Evolutionary conservation across 75 land plant species (phyloP), one percentile per base, ranked within the genome.

Genomic region (Larix kaempferi): DNA sequence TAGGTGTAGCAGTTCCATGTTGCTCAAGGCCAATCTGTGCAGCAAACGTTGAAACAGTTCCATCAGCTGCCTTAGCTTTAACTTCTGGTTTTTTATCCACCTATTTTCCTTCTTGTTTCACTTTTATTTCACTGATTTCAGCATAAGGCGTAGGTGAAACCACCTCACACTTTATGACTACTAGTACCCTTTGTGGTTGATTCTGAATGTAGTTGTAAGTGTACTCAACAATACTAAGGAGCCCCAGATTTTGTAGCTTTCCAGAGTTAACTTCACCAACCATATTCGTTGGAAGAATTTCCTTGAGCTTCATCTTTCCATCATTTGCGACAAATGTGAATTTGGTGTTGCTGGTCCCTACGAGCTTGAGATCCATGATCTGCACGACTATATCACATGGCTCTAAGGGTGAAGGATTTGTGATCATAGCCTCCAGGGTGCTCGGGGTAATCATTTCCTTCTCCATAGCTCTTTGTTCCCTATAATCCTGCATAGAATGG

Each of bases 1-100:
- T 74, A 58, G 96, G 96, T 52, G 92, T 91, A 79, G 85, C 82
- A 81, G 87, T 91, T 74, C 71, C 84, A 72, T 55, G 63, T 76
- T 91, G 91, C 14, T 94, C 96, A 19, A 83, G 72, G 12, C 91
- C 86, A 73, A 94, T 91, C 75, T 91, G 94, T 57, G 93, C 87
- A 79, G 92, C 96, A 64, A 94, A 94, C 81, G 86, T 91, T 27
- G 82, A 54, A 2, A 81, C 8, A 56, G 73, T 73, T 3, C 65
- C 85, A 60, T 54, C 11, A 21, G 75, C 82, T 37, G 81, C 85
- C 64, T 78, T 61, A 54, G 11, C 55, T 27, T 86, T 86, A 5
- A 74, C 76, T 29, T 82, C 87, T 56, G 29, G 27, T 49, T 81
- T 86, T 49, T 84, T 71, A 56, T 84, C 23, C 2, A 7, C 3